A percentile compares a stretch with the other conserved stretches of the same genome.
These are phyloP conservation scores for Sporisorium iseilematis-ciliati DNA, from an alignment of 1,284 basidiomycete species.

Conservation along the genomic window DNA sequence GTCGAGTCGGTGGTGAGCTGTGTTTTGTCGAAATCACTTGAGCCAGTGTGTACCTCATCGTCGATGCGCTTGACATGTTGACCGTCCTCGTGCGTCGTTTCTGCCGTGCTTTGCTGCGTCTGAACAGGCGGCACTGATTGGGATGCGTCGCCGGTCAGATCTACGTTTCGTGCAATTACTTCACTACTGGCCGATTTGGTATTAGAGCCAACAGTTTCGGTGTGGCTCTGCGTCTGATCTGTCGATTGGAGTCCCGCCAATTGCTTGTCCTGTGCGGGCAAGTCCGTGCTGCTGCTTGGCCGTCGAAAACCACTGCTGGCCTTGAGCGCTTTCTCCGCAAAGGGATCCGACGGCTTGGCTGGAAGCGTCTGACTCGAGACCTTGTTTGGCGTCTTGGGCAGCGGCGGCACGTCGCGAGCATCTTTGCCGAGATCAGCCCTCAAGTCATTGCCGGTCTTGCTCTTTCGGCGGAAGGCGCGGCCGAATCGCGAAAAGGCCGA, in stretches of 20 bases:
- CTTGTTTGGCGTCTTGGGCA: slow-evolving; percentile 24
- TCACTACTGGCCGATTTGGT: neutral
- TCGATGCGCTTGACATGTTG: slow-evolving; percentile 2
- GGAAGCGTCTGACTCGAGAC: slow-evolving; percentile 16
- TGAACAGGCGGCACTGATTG: neutral
- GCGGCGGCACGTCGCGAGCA: slow-evolving; percentile 16
- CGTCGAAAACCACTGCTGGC: slow-evolving; percentile 24
- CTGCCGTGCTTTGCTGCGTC: neutral
- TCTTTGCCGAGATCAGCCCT: slow-evolving; percentile 18
- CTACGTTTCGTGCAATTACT: neutral
- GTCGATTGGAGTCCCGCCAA: neutral
- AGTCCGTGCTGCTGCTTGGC: slow-evolving; percentile 15
- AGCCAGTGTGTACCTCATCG: neutral
- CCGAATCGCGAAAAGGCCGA: slow-evolving; percentile 46
- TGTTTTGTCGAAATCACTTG: neutral
- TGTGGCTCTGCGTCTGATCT: neutral
- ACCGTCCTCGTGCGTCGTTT: neutral
- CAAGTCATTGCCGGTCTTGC: slow-evolving; percentile 43
- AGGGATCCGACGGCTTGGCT: slow-evolving; percentile 20
- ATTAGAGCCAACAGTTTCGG: neutral
- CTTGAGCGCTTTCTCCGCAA: slow-evolving; percentile 31
- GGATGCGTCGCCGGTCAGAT: neutral
- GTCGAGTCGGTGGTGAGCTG: slow-evolving; percentile 9
- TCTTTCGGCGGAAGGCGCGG: slow-evolving; percentile 49
- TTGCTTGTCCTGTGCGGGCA: neutral